Evolutionary conservation across 768 basidiomycete genomes (phyloP).

Genomic region (Suillus paluster): DNA sequence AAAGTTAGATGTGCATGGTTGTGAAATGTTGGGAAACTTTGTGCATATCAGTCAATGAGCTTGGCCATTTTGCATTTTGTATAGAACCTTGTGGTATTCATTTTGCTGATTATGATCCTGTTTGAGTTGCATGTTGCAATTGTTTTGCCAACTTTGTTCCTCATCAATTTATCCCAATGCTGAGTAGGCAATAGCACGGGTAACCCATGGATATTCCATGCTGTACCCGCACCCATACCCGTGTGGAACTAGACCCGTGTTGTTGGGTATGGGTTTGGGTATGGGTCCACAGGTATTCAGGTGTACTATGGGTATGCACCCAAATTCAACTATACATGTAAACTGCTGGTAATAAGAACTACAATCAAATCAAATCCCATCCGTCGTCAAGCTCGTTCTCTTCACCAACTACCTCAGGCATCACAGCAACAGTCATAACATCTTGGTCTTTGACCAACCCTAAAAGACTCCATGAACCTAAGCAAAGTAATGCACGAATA

Average conservation of each 20-base stretch:
- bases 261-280: not conserved
- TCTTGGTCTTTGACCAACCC: conserved; percentile 34
- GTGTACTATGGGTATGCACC: not conserved
- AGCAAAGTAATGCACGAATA: conserved; percentile 35
- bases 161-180: too few species aligned
- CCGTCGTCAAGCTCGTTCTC: conserved; percentile 12
- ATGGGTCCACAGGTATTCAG: not conserved
- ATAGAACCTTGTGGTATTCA: too few species aligned
- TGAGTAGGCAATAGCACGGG: conserved; percentile 9
- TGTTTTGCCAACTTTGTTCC: too few species aligned
- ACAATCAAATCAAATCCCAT: conserved; percentile 14
- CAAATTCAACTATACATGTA: not conserved
- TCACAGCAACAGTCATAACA: conserved; percentile 16
- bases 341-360: not conserved
- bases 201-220: conserved; percentile 5
- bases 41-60: too few species aligned
- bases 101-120: too few species aligned
- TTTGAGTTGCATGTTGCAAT: too few species aligned
- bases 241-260: not conserved
- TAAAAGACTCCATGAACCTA: conserved; percentile 36
- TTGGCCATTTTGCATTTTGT: too few species aligned
- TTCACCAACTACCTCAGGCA: conserved; percentile 14
- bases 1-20: too few species aligned
- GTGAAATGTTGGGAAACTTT: too few species aligned
- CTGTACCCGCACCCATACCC: conserved; percentile 12